These are phyloP conservation scores for Carex cristatella DNA, from an alignment of 176 grass and related monocot genomes.

Conservation along the genomic window DNA sequence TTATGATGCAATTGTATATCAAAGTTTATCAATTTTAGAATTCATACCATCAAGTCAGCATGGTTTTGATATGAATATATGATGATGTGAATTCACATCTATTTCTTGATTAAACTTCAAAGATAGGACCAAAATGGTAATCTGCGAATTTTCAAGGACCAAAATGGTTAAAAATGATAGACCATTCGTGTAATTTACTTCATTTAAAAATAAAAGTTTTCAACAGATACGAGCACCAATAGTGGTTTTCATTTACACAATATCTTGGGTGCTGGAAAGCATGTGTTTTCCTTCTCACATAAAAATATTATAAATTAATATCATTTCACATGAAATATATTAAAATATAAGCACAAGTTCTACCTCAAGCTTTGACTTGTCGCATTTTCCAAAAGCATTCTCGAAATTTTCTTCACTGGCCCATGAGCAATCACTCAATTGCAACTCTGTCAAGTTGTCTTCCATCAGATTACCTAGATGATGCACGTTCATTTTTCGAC, in stretches of 20 bases:
- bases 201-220: background rate
- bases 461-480: conserved; percentile 52
- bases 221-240: background rate
- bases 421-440: conserved; percentile 78
- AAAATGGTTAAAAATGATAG: background rate
- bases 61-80: background rate
- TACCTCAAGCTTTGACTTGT: conserved; percentile 59
- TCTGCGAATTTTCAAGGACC: background rate
- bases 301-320: background rate
- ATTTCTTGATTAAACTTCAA: background rate
- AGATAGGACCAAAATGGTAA: background rate
- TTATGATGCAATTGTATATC: background rate
- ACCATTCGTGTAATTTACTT: background rate
- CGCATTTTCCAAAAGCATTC: conserved; percentile 44
- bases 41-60: background rate
- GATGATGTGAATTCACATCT: background rate
- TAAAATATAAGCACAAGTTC: background rate
- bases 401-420: conserved; percentile 53
- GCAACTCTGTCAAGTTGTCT: conserved; percentile 41
- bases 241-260: background rate
- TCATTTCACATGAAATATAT: background rate
- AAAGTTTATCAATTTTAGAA: background rate
- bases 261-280: background rate
- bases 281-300: background rate
- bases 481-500: conserved; percentile 68